These are phyloP conservation scores for Serendipita sp. DNA, from an alignment of 768 basidiomycete species.

Conservation along the genomic window DNA sequence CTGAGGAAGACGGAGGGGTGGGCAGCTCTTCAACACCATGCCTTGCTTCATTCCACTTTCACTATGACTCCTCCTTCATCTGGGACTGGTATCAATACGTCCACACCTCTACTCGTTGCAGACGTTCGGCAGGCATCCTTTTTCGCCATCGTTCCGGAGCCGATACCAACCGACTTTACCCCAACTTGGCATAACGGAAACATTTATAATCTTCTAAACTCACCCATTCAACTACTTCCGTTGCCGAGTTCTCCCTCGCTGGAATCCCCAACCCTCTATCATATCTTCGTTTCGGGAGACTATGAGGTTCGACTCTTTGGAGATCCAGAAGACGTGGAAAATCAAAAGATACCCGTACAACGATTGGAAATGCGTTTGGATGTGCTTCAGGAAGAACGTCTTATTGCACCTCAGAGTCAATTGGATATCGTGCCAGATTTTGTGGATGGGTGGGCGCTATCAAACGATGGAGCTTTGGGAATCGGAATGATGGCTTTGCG, in stretches of 20 bases:
- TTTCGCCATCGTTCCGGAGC: slow-evolving; percentile 44
- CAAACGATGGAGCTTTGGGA: slow-evolving; percentile 48
- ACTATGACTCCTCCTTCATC: slow-evolving; percentile 42
- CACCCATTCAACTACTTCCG: slow-evolving; percentile 31
- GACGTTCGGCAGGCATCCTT: slow-evolving; percentile 58
- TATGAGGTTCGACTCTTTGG: slow-evolving; percentile 87
- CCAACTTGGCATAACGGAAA: slow-evolving; percentile 70
- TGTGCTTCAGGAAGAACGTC: slow-evolving; percentile 33
- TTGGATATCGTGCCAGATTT: slow-evolving; percentile 51
- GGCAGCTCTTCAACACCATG: slow-evolving; percentile 72
- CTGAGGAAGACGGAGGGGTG: slow-evolving; percentile 69
- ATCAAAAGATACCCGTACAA: slow-evolving; percentile 30
- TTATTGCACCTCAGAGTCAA: slow-evolving; percentile 22
- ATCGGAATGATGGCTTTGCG: slow-evolving; percentile 22
- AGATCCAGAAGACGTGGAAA: slow-evolving; percentile 33
- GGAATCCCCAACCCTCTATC: slow-evolving; percentile 34
- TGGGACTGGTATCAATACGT: not conserved
- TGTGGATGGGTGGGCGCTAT: slow-evolving; percentile 49
- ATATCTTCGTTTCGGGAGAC: slow-evolving; percentile 60
- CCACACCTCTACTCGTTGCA: slow-evolving; percentile 34
- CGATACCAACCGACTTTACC: slow-evolving; percentile 13
- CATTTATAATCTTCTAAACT: slow-evolving; percentile 51
- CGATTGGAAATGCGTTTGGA: slow-evolving; percentile 25
- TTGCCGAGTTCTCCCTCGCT: slow-evolving; percentile 32
- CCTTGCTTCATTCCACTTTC: slow-evolving; percentile 46